These are phyloP conservation scores for Thermoascus crustaceus DNA, from an alignment of 2,329 filamentous ascomycete species.

Conservation along the genomic window DNA sequence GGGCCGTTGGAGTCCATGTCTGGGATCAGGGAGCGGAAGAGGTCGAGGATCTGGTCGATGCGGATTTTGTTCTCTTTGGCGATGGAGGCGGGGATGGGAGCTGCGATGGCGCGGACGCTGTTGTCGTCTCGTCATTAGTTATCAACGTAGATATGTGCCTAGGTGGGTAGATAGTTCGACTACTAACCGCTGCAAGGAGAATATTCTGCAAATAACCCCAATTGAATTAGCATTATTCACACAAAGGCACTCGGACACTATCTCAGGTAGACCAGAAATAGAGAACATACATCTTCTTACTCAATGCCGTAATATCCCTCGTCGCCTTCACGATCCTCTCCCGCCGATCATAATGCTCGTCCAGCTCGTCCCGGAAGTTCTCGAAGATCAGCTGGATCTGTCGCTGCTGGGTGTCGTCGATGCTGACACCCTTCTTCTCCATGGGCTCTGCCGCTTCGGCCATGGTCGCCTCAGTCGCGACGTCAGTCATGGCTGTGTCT, in stretches of 20 bases:
- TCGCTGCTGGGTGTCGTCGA: too few relatives aligned
- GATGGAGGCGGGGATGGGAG: constrained; percentile 56
- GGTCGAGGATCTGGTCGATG: constrained; percentile 60
- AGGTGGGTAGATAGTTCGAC: constrained; percentile 11
- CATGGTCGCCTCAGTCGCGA: too few relatives aligned
- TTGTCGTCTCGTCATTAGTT: constrained; percentile 1
- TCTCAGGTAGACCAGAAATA: neutral
- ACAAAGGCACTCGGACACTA: too few relatives aligned
- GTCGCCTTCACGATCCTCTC: constrained; percentile 87
- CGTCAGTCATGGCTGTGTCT: too few relatives aligned
- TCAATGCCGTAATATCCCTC: constrained; percentile 83
- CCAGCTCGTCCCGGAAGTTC: constrained; percentile 74
- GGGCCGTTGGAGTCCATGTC: constrained; percentile 73
- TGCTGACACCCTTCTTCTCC: too few relatives aligned
- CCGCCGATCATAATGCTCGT: constrained; percentile 87
- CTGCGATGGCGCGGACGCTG: constrained; percentile 34
- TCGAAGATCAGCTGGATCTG: constrained; percentile 75
- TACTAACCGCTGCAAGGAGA: constrained; percentile 67
- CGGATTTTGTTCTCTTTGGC: constrained; percentile 62
- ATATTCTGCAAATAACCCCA: constrained; percentile 57
- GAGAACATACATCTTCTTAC: constrained; percentile 80
- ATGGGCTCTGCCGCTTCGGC: too few relatives aligned
- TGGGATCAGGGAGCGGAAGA: constrained; percentile 58
- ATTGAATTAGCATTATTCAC: constrained; percentile 6
- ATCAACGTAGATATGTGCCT: neutral